phyloP scores from a whole-genome alignment of 306 rosid genomes.

The Prunus mume region DNA sequence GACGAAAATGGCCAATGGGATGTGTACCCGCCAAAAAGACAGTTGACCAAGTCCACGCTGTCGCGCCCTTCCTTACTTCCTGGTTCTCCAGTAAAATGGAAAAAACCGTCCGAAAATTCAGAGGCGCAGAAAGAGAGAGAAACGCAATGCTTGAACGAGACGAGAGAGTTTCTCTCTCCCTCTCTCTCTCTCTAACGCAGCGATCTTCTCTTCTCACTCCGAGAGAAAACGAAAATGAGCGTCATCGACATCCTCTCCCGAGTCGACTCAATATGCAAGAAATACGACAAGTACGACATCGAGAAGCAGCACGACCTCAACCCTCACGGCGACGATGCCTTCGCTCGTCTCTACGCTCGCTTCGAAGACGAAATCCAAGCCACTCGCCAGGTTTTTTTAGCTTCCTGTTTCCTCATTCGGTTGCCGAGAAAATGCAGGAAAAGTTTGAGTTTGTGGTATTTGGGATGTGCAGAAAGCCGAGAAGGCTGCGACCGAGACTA shows the following conservation, averaged over 20 bases:
- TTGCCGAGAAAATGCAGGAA: neutral
- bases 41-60: neutral
- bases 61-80: neutral
- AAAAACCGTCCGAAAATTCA: slow-evolving; percentile 22
- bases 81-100: neutral
- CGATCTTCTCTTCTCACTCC: neutral
- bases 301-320: slow-evolving; percentile 71
- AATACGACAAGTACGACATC: slow-evolving; percentile 69
- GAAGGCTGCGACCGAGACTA: slow-evolving; percentile 34
- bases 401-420: neutral
- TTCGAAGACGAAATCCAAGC: slow-evolving; percentile 50
- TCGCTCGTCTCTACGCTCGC: slow-evolving; percentile 50
- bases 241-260: slow-evolving; percentile 74
- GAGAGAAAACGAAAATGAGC: slow-evolving; percentile 44
- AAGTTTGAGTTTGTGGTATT: neutral
- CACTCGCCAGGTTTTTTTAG: slow-evolving; percentile 34
- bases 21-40: slow-evolving; percentile 2
- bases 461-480: slow-evolving; percentile 33
- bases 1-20: neutral
- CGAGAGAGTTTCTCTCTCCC: neutral
- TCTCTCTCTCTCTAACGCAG: neutral
- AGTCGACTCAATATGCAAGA: slow-evolving; percentile 69
- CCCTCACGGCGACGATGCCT: slow-evolving; percentile 64
- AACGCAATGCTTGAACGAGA: neutral
- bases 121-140: neutral